phyloP scores from a whole-genome alignment of 1,284 basidiomycete genomes.

The Fistulinella cinereoalba region DNA sequence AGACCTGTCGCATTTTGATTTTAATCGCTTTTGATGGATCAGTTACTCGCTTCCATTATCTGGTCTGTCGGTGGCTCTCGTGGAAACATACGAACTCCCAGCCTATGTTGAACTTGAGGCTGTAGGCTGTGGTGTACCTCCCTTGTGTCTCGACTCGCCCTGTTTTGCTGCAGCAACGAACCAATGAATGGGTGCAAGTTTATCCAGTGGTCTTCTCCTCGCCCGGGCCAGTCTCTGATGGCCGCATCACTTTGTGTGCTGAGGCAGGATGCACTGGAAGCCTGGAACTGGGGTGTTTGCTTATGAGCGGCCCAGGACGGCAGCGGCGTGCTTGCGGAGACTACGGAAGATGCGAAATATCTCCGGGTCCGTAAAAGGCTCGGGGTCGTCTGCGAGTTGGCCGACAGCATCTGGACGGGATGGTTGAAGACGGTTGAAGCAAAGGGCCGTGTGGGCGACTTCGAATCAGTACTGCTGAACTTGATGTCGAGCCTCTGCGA shows the following conservation, averaged over 20 bases:
- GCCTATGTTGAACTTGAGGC: slow-evolving; percentile 53
- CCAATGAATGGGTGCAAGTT: slow-evolving; percentile 81
- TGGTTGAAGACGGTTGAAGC: no score
- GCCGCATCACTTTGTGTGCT: slow-evolving; percentile 68
- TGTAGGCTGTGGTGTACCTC: slow-evolving; percentile 49
- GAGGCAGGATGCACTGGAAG: slow-evolving; percentile 71
- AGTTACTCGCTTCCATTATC: slow-evolving; percentile 62
- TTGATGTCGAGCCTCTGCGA: no score
- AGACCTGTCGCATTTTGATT: slow-evolving; percentile 72
- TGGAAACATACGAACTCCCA: slow-evolving; percentile 35
- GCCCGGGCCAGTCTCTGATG: slow-evolving; percentile 59
- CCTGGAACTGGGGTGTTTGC: no score
- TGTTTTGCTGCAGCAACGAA: slow-evolving; percentile 78
- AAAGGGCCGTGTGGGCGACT: no score
- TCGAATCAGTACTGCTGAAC: no score
- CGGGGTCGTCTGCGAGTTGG: slow-evolving; percentile 68
- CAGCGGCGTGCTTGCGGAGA: slow-evolving; percentile 67
- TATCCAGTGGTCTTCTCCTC: slow-evolving; percentile 67
- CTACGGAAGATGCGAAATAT: slow-evolving; percentile 80
- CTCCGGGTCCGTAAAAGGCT: slow-evolving; percentile 60
- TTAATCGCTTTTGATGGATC: slow-evolving; percentile 74
- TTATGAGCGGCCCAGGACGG: slow-evolving; percentile 61
- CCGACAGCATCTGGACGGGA: slow-evolving; percentile 80
- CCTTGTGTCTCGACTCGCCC: slow-evolving; percentile 55
- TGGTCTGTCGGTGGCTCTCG: slow-evolving; percentile 59